Evolutionary conservation across 2,329 filamentous ascomycete genomes (phyloP).

Genomic region (Epichloe amarillans): DNA sequence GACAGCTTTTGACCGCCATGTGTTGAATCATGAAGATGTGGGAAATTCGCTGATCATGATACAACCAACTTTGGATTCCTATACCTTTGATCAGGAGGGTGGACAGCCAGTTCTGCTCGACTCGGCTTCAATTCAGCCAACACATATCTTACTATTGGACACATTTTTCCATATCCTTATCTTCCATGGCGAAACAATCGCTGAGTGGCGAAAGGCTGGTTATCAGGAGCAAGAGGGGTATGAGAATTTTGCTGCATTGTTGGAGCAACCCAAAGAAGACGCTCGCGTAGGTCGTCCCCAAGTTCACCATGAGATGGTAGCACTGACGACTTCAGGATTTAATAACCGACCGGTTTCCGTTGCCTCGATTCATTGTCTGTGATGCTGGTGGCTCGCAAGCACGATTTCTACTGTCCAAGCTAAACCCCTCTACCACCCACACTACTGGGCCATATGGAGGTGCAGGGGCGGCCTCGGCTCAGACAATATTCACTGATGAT

Average conservation of each 20-base stretch:
- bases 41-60: conserved; percentile 98
- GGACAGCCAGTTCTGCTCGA: conserved; percentile 88
- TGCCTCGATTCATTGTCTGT: conserved; percentile 95
- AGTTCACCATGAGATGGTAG: neutral
- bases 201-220: conserved; percentile 93
- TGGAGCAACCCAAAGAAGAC: conserved; percentile 93
- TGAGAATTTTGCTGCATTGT: conserved; percentile 79
- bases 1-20: conserved; percentile 96
- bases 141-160: conserved; percentile 85
- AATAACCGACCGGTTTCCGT: conserved; percentile 93
- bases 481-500: conserved; percentile 98
- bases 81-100: conserved; percentile 91
- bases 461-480: conserved; percentile 70
- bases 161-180: conserved; percentile 99
- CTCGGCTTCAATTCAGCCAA: conserved; percentile 88
- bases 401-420: conserved; percentile 89
- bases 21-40: conserved; percentile 93
- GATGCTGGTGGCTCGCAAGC: conserved; percentile 97
- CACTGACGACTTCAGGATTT: conserved; percentile 52
- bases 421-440: conserved; percentile 95
- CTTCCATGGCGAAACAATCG: conserved; percentile 96
- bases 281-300: conserved; percentile 55
- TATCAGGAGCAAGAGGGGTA: conserved; percentile 98
- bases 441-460: conserved; percentile 87
- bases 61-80: conserved; percentile 91